These are phyloP conservation scores for Cryptococcus sp. DNA, from an alignment of 1,284 basidiomycete genomes.

Conservation along the genomic window DNA sequence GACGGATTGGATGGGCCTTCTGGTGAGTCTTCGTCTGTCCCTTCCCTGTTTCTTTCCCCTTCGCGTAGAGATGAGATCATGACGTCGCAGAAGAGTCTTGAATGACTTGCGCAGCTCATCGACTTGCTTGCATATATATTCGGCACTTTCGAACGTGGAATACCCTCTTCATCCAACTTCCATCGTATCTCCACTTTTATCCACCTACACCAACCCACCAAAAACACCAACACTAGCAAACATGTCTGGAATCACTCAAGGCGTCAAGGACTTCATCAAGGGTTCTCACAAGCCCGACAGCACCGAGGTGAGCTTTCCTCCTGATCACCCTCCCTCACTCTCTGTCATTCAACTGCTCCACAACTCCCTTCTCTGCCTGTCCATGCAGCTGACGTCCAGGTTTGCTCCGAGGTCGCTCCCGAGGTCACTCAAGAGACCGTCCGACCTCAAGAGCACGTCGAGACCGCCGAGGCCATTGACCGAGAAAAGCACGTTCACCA, in stretches of 20 bases:
- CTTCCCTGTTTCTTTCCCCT: no score
- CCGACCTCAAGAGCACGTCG: slow-evolving; percentile 33
- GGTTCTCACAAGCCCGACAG: slow-evolving; percentile 32
- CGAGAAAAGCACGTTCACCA: slow-evolving; percentile 43
- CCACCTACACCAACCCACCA: slow-evolving; percentile 8
- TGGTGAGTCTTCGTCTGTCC: no score
- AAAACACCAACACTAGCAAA: slow-evolving; percentile 8
- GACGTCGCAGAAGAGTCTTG: no score
- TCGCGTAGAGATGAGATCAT: no score
- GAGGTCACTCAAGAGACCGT: slow-evolving; percentile 42
- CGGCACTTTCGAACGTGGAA: no score
- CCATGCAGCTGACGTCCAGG: slow-evolving; percentile 23
- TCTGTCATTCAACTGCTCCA: background rate
- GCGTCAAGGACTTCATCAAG: slow-evolving; percentile 37
- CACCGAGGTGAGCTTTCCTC: slow-evolving; percentile 29
- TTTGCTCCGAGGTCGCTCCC: slow-evolving; percentile 43
- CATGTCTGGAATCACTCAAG: slow-evolving; percentile 30
- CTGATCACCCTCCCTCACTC: background rate
- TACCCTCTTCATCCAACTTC: background rate
- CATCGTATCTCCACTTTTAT: background rate
- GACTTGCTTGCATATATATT: no score
- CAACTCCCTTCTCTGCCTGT: no score
- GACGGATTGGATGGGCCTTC: no score
- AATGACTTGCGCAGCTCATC: no score
- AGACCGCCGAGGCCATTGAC: slow-evolving; percentile 43